phyloP scores from a whole-genome alignment of 768 basidiomycete species.

The Podaxis rugospora region DNA sequence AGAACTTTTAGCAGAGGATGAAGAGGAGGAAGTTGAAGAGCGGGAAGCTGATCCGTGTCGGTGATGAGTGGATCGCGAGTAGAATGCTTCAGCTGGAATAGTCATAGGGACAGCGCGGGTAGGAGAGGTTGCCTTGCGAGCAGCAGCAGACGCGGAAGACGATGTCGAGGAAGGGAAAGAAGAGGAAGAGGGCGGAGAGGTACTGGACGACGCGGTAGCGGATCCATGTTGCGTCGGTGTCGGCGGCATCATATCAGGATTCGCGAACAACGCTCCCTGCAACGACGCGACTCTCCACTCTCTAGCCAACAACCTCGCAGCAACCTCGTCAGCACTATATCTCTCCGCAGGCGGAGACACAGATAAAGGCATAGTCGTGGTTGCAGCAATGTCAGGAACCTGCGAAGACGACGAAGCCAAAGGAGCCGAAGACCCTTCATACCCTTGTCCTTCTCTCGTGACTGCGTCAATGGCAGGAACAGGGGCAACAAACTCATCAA shows the following conservation, averaged over 20 bases:
- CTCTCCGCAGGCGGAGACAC: background rate
- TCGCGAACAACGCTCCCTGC: slow-evolving; percentile 3
- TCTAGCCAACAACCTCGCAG: slow-evolving; percentile 2
- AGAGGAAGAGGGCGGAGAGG: background rate
- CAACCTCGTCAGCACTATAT: background rate
- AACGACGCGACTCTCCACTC: slow-evolving; percentile 10
- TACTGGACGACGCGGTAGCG: background rate
- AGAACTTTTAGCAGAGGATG: background rate
- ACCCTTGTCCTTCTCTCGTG: slow-evolving; percentile 1
- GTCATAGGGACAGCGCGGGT: slow-evolving; percentile 4
- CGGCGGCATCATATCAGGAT: background rate
- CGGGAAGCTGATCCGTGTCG: background rate
- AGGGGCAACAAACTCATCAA: background rate
- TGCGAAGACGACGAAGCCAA: background rate
- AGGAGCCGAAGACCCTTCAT: background rate
- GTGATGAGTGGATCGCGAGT: slow-evolving; percentile 4
- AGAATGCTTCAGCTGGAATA: slow-evolving; percentile 11
- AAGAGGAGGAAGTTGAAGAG: background rate
- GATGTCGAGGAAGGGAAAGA: slow-evolving; percentile 6
- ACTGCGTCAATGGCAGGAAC: slow-evolving; percentile 2
- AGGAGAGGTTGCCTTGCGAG: background rate
- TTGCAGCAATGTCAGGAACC: background rate
- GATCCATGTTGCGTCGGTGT: background rate
- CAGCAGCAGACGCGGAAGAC: background rate
- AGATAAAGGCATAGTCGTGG: background rate